Conservation (phyloP, 2,329 filamentous ascomycete species). For the Aspergillus tanneri region DNA sequence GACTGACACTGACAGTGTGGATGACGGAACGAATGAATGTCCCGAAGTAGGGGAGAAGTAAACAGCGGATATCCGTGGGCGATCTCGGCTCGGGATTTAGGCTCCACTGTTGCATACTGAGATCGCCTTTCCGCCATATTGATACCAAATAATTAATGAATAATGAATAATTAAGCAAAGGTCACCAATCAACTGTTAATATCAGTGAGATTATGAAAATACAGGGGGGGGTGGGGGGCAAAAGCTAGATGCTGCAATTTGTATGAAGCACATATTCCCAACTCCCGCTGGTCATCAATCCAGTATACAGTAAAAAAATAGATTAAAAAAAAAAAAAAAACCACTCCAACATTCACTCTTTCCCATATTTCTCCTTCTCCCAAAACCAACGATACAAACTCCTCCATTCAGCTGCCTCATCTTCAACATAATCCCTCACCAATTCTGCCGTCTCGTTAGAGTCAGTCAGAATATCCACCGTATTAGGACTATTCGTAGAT, state of each 20-base stretch:
- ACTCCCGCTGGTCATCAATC: too few relatives aligned
- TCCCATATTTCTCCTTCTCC: slow-evolving; percentile 31
- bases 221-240: too few relatives aligned
- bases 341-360: slow-evolving; percentile 12
- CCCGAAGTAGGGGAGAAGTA: not conserved
- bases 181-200: too few relatives aligned
- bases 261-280: too few relatives aligned
- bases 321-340: too few relatives aligned
- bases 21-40: not conserved
- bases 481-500: slow-evolving; percentile 19
- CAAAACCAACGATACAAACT: slow-evolving; percentile 45
- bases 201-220: too few relatives aligned
- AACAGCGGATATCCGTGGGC: not conserved
- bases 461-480: slow-evolving; percentile 17
- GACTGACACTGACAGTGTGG: not conserved
- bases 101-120: too few relatives aligned
- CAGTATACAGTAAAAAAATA: too few relatives aligned
- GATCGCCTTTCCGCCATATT: too few relatives aligned
- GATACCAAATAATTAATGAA: too few relatives aligned
- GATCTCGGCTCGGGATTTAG: not conserved
- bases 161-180: too few relatives aligned
- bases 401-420: slow-evolving; percentile 42
- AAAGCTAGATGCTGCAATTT: too few relatives aligned
- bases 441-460: slow-evolving; percentile 47
- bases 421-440: slow-evolving; percentile 48